phyloP scores from a whole-genome alignment of 768 basidiomycete genomes.

The Rhodotorula babjevae region DNA sequence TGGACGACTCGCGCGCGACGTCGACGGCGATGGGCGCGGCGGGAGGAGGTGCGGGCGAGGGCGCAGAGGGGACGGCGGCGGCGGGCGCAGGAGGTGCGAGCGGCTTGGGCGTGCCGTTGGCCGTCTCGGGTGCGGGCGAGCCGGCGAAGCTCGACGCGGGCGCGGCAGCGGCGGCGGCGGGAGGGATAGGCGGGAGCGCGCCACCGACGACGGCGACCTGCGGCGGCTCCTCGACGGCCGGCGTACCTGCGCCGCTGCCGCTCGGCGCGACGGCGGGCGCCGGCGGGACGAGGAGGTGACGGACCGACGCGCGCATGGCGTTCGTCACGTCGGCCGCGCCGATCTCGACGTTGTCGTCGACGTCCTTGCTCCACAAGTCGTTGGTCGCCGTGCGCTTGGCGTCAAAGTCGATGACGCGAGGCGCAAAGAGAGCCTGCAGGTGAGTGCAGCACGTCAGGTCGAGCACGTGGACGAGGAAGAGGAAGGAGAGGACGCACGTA shows the following conservation, averaged over 20 bases:
- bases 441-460: not conserved
- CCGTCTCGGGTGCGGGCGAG: slow-evolving; percentile 5
- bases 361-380: slow-evolving; percentile 56
- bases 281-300: slow-evolving; percentile 59
- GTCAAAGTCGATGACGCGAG: slow-evolving; percentile 84
- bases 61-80: not conserved
- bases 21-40: slow-evolving; percentile 52
- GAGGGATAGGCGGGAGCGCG: slow-evolving; percentile 48
- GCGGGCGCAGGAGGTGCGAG: not conserved
- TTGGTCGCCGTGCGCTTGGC: slow-evolving; percentile 57
- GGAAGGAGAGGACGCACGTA: slow-evolving; percentile 59
- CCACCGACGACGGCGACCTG: slow-evolving; percentile 13
- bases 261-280: not conserved
- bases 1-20: slow-evolving; percentile 76
- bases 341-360: slow-evolving; percentile 63
- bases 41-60: too few relatives aligned
- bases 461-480: too few relatives aligned
- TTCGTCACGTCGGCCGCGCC: slow-evolving; percentile 58
- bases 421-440: slow-evolving; percentile 79
- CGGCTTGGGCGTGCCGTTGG: not conserved
- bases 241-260: not conserved
- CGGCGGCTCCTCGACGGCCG: not conserved
- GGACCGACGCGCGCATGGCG: slow-evolving; percentile 86
- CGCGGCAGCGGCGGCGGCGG: not conserved
- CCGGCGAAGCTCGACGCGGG: not conserved